phyloP scores from a whole-genome alignment of 192 early-diverging fungal species.

The Coemansia sp. region DNA sequence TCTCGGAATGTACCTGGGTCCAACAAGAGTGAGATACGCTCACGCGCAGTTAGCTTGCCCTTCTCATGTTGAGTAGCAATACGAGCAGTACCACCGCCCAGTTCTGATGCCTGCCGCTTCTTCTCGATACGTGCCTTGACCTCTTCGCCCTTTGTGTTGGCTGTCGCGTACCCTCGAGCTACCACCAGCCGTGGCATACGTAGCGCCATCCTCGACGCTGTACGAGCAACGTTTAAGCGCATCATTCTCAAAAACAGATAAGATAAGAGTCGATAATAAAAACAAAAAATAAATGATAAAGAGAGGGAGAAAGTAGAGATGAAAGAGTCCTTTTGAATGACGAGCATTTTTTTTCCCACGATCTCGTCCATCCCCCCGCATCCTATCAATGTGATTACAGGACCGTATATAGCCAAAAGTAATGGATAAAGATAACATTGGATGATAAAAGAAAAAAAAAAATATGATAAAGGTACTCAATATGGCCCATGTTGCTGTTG shows the following conservation, averaged over 20 bases:
- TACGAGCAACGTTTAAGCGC: background rate
- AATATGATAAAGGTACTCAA: background rate
- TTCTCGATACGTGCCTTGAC: slow-evolving; percentile 50
- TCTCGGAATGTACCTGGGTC: slow-evolving; percentile 86
- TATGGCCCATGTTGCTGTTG: slow-evolving; percentile 5
- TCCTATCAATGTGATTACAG: background rate
- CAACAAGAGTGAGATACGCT: slow-evolving; percentile 81
- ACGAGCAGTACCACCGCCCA: slow-evolving; percentile 79
- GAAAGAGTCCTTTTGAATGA: background rate
- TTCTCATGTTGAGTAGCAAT: slow-evolving; percentile 85
- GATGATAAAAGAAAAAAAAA: background rate
- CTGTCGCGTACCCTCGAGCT: slow-evolving; percentile 27
- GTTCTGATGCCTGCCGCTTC: slow-evolving; percentile 69
- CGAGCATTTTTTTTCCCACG: slow-evolving; percentile 10
- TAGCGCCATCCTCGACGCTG: slow-evolving; percentile 1
- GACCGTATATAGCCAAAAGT: background rate
- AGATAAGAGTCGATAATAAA: background rate
- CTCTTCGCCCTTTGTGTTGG: slow-evolving; percentile 28
- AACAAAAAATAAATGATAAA: background rate
- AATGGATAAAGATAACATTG: background rate
- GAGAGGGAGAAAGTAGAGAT: background rate
- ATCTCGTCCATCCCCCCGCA: background rate
- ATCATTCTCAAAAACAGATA: background rate
- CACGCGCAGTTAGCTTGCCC: slow-evolving; percentile 93
- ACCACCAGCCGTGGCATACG: background rate